Evolutionary conservation across 345 rosid species (phyloP).

Genomic region (Melaleuca quinquenervia): DNA sequence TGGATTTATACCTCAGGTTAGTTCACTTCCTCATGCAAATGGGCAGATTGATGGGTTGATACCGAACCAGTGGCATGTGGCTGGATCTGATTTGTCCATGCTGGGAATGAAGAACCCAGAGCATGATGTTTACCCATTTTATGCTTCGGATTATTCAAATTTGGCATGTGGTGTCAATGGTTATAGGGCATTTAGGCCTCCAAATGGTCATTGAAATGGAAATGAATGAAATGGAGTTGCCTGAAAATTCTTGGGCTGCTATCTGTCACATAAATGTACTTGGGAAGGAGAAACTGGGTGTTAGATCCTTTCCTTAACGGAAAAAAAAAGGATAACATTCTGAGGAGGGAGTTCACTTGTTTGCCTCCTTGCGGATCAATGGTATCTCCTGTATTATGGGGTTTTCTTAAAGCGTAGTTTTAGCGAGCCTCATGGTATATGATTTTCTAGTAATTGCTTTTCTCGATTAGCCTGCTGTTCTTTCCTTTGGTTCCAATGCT

Average conservation of each 20-base stretch:
- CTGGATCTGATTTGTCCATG: slow-evolving; percentile 46
- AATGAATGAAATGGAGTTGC: neutral
- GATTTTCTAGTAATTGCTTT: neutral
- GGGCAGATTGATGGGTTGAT: slow-evolving; percentile 53
- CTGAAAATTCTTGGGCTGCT: neutral
- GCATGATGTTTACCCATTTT: slow-evolving; percentile 38
- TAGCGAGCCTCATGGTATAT: neutral
- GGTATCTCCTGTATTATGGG: neutral
- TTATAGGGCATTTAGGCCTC: slow-evolving; percentile 54
- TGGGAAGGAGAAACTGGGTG: slow-evolving; percentile 24
- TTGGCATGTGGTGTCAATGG: slow-evolving; percentile 51
- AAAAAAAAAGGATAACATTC: slow-evolving; percentile 15
- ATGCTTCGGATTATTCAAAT: slow-evolving; percentile 34
- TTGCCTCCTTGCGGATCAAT: slow-evolving; percentile 4
- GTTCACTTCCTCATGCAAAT: slow-evolving; percentile 27
- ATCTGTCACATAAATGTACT: slow-evolving; percentile 17
- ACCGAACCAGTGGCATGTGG: slow-evolving; percentile 50
- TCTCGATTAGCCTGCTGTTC: neutral
- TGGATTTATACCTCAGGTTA: slow-evolving; percentile 45
- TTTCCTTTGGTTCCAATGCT: neutral
- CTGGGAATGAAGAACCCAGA: slow-evolving; percentile 43
- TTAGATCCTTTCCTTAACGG: slow-evolving; percentile 29
- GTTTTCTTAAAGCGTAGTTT: neutral
- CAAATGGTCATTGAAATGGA: slow-evolving; percentile 52
- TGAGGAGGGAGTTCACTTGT: slow-evolving; percentile 34